phyloP scores from a whole-genome alignment of 805 yeast genomes.

The Wickerhamomyces queroliae region DNA sequence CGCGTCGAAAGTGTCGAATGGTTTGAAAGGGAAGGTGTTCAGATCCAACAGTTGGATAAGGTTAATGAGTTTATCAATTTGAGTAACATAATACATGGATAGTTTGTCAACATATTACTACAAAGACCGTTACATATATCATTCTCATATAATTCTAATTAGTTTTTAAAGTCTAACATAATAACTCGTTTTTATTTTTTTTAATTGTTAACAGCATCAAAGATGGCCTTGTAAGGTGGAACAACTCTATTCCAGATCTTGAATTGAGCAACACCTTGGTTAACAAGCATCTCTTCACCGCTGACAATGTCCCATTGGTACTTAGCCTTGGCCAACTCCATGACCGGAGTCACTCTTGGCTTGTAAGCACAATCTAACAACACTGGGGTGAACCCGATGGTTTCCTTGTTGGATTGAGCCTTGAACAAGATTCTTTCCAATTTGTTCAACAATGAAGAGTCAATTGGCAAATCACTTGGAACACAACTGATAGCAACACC shows the following conservation, averaged over 20 bases:
- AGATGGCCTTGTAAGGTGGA: slow-evolving; percentile 60
- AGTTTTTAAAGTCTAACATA: slow-evolving; percentile 10
- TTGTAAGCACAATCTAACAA: slow-evolving; percentile 93
- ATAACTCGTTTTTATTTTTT: slow-evolving; percentile 11
- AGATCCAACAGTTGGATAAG: slow-evolving; percentile 19
- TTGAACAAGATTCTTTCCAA: slow-evolving; percentile 42
- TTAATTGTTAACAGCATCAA: slow-evolving; percentile 45
- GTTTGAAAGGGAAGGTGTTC: slow-evolving; percentile 35
- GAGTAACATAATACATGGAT: slow-evolving; percentile 19
- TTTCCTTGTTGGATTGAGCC: slow-evolving; percentile 25
- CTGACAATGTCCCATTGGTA: slow-evolving; percentile 77
- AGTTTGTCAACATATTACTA: background rate
- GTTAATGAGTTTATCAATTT: slow-evolving; percentile 23
- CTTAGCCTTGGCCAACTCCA: slow-evolving; percentile 63
- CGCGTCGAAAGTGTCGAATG: slow-evolving; percentile 16
- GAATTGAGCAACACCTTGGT: slow-evolving; percentile 91
- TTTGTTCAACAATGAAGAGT: slow-evolving; percentile 38
- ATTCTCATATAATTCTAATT: slow-evolving; percentile 5
- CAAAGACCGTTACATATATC: too few species aligned
- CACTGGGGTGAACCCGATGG: slow-evolving; percentile 40
- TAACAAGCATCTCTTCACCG: slow-evolving; percentile 87
- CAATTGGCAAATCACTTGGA: slow-evolving; percentile 77
- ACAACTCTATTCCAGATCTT: slow-evolving; percentile 61
- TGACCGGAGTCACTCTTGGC: slow-evolving; percentile 80
- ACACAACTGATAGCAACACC: slow-evolving; percentile 71